phyloP scores from a whole-genome alignment of 805 yeast species.

The Metschnikowia gruessii region DNA sequence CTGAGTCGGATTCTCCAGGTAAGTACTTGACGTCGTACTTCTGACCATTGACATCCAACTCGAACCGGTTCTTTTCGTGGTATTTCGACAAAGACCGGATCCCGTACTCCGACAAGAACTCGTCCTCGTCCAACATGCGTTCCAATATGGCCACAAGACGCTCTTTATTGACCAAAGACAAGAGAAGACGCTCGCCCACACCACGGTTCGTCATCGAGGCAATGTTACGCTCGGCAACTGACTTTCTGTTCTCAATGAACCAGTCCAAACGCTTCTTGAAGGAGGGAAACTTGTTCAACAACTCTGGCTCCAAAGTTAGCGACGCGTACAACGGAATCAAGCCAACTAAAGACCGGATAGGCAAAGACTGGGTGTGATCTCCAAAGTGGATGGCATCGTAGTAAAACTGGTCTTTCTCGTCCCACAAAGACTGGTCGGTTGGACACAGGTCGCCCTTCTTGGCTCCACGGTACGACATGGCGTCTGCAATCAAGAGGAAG shows the following conservation, averaged over 20 bases:
- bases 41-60: constrained; percentile 78
- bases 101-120: constrained; percentile 81
- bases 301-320: constrained; percentile 81
- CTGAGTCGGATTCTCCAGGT: constrained; percentile 88
- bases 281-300: constrained; percentile 71
- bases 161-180: constrained; percentile 79
- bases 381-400: constrained; percentile 91
- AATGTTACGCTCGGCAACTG: constrained; percentile 74
- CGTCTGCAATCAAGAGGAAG: constrained; percentile 86
- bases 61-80: constrained; percentile 81
- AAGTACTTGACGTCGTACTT: constrained; percentile 68
- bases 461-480: constrained; percentile 70
- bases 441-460: constrained; percentile 37
- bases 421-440: constrained; percentile 74
- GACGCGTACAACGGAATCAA: constrained; percentile 89
- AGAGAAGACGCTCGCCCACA: constrained; percentile 73
- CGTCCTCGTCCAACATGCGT: constrained; percentile 81
- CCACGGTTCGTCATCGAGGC: constrained; percentile 82
- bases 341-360: constrained; percentile 87
- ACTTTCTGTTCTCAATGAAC: constrained; percentile 70
- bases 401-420: constrained; percentile 82
- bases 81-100: constrained; percentile 83
- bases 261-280: constrained; percentile 81
- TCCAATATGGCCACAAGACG: constrained; percentile 71
- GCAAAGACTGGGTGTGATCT: constrained; percentile 60